Evolutionary conservation across 768 basidiomycete species (phyloP).

Genomic region (Agrocybe chaxingu): DNA sequence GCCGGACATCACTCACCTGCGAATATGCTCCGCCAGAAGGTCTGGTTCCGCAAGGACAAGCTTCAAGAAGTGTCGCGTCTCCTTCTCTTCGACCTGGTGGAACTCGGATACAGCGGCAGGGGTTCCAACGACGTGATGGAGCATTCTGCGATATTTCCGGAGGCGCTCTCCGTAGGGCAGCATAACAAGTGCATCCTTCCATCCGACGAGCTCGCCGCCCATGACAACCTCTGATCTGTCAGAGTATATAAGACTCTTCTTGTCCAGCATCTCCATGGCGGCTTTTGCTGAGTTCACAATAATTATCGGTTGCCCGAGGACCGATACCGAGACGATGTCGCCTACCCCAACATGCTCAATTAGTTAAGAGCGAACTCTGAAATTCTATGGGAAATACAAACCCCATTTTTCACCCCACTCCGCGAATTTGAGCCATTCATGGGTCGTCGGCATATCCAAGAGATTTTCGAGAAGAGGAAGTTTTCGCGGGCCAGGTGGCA

Average conservation of each 20-base stretch:
- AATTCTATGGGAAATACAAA: slow-evolving; percentile 8
- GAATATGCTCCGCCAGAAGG: slow-evolving; percentile 29
- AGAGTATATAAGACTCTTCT: slow-evolving; percentile 50
- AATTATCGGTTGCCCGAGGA: slow-evolving; percentile 44
- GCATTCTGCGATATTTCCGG: slow-evolving; percentile 36
- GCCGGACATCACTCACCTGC: slow-evolving; percentile 26
- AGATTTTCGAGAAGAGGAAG: slow-evolving; percentile 46
- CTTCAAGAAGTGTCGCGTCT: slow-evolving; percentile 37
- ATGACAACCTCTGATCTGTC: slow-evolving; percentile 46
- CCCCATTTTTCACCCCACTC: slow-evolving; percentile 46
- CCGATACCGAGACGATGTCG: slow-evolving; percentile 39
- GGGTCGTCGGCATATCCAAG: slow-evolving; percentile 43
- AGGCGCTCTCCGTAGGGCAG: slow-evolving; percentile 36
- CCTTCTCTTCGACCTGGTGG: slow-evolving; percentile 33
- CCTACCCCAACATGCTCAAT: slow-evolving; percentile 22
- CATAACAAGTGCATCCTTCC: slow-evolving; percentile 34
- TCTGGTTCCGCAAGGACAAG: slow-evolving; percentile 32
- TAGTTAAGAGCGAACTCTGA: not conserved
- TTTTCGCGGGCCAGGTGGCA: slow-evolving; percentile 45
- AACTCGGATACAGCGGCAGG: slow-evolving; percentile 33
- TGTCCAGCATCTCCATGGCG: slow-evolving; percentile 50
- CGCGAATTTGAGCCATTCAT: slow-evolving; percentile 43
- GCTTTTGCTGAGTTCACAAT: slow-evolving; percentile 38
- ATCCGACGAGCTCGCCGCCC: slow-evolving; percentile 40
- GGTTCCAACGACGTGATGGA: slow-evolving; percentile 40